Base-by-base conservation (phyloP, 2,329 filamentous ascomycete species). In the Nothophoma quercina region DNA sequence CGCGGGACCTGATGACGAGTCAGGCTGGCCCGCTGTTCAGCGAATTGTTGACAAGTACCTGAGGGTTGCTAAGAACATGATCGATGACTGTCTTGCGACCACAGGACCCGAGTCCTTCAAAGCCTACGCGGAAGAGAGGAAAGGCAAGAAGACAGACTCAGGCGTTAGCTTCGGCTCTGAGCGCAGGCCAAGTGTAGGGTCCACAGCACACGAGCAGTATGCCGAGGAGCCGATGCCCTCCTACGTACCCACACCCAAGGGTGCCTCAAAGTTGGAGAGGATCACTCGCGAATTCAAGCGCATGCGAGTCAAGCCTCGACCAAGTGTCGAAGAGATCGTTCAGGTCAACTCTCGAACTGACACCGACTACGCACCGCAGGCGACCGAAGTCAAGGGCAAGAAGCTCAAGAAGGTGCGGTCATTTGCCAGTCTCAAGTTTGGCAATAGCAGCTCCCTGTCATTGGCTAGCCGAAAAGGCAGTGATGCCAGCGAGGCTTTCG, bases 141-240 rank as follows among this genome's bases (percentile, higher is more conserved):
- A 80, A 62, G 74, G 75, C 29, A 80, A 84, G 63, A 87, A 86
- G 71, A 82, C 81, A 18, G 85, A 88, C 67, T 88, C 85, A 3
- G 85, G 85, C 16, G 81, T 87, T 52, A 86, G 84, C 69, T 86
- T 87, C 62, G 78, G 76, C 41, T 72, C 71, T 22, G 67, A 72
- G 22, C 62, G 61, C 23, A 60, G 69, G 25, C 70, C 71, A 13
- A 71, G 69, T 28, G 67, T 69, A 18, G 67, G 47, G 3, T 58
- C 62, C 13, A 67, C 55, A 34, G 40, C 60, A 4, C 60, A 65
- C 21, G 71, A 72, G 36, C 63, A 59, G 42, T 58, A 62, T n/a
- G 58, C 58, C 9, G 56, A 63, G 2, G 58, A 63, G 35, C 55
- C 64, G 4, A 57, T 59, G 22, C 19, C 56, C 15, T 62, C 58